These are phyloP conservation scores for Apiotrichum montevideense DNA, from an alignment of 1,284 basidiomycete genomes.

Conservation along the genomic window DNA sequence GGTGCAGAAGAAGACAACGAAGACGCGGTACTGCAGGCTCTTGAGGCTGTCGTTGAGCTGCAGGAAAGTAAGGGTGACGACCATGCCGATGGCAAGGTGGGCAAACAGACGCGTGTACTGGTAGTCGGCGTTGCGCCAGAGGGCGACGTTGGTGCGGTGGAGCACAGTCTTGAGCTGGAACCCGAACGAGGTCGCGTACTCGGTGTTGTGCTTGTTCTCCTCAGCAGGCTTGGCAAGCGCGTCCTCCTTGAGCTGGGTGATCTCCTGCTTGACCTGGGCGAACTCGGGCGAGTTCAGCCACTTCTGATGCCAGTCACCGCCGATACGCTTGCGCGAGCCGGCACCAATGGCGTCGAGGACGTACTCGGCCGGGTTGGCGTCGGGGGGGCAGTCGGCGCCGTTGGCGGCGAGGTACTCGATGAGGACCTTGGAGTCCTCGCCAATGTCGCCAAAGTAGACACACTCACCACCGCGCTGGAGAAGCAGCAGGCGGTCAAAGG, in stretches of 20 bases:
- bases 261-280: slow-evolving; percentile 43
- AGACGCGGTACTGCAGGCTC: slow-evolving; percentile 77
- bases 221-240: slow-evolving; percentile 45
- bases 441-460: slow-evolving; percentile 53
- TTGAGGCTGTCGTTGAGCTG: slow-evolving; percentile 62
- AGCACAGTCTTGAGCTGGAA: slow-evolving; percentile 74
- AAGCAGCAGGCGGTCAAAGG: slow-evolving; percentile 53
- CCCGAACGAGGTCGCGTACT: slow-evolving; percentile 60
- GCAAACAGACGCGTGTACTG: slow-evolving; percentile 73
- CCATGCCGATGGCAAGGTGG: slow-evolving; percentile 67
- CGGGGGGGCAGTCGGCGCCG: slow-evolving; percentile 51
- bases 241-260: slow-evolving; percentile 48
- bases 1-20: slow-evolving; percentile 51
- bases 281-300: slow-evolving; percentile 56
- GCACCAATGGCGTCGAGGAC: slow-evolving; percentile 63
- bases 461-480: slow-evolving; percentile 47
- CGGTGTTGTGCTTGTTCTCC: slow-evolving; percentile 26
- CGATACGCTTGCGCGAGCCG: slow-evolving; percentile 58
- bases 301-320: slow-evolving; percentile 69
- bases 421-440: slow-evolving; percentile 51
- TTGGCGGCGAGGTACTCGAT: slow-evolving; percentile 54
- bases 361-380: slow-evolving; percentile 53
- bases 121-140: slow-evolving; percentile 69
- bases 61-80: slow-evolving; percentile 77
- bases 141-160: slow-evolving; percentile 63